phyloP scores from a whole-genome alignment of 352 stramenopile genomes.

The Phytophthora sojae region DNA sequence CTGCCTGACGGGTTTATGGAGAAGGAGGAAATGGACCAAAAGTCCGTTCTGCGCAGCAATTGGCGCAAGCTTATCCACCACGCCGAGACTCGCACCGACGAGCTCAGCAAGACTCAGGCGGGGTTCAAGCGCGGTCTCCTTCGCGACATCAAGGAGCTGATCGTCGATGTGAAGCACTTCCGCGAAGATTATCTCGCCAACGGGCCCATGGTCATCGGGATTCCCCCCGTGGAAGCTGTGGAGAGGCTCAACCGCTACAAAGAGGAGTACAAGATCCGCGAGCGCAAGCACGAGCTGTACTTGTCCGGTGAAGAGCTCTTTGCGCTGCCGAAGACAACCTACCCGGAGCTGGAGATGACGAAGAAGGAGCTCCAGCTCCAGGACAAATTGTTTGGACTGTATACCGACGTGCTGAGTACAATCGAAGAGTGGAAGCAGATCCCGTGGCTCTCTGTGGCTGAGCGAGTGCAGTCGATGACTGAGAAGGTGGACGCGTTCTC shows the following conservation, averaged over 20 bases:
- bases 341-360: slow-evolving; percentile 96
- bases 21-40: slow-evolving; percentile 99
- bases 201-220: slow-evolving; percentile 97
- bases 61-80: slow-evolving; percentile 98
- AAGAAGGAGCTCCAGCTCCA: slow-evolving; percentile 98
- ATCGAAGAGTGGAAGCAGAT: slow-evolving; percentile 98
- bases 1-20: slow-evolving; percentile 97
- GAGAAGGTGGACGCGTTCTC: slow-evolving; percentile 97
- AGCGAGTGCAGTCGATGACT: slow-evolving; percentile 95
- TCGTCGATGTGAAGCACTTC: slow-evolving; percentile 97
- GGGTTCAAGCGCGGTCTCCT: slow-evolving; percentile 96
- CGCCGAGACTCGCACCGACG: slow-evolving; percentile 93
- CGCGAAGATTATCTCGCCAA: slow-evolving; percentile 96
- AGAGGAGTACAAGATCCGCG: slow-evolving; percentile 97
- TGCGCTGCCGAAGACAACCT: slow-evolving; percentile 95
- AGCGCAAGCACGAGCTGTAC: slow-evolving; percentile 98
- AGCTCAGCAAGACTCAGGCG: slow-evolving; percentile 96
- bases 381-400: slow-evolving; percentile 96
- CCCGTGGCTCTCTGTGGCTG: slow-evolving; percentile 94
- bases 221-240: slow-evolving; percentile 96
- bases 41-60: slow-evolving; percentile 96
- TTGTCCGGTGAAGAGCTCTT: slow-evolving; percentile 97
- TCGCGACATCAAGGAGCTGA: slow-evolving; percentile 97
- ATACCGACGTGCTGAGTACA: slow-evolving; percentile 97
- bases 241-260: slow-evolving; percentile 98